Percentiles rank a stretch among this genome's conserved stretches.
Conservation (phyloP, 176 grass and related monocot species). For the Cymbopogon citratus region DNA sequence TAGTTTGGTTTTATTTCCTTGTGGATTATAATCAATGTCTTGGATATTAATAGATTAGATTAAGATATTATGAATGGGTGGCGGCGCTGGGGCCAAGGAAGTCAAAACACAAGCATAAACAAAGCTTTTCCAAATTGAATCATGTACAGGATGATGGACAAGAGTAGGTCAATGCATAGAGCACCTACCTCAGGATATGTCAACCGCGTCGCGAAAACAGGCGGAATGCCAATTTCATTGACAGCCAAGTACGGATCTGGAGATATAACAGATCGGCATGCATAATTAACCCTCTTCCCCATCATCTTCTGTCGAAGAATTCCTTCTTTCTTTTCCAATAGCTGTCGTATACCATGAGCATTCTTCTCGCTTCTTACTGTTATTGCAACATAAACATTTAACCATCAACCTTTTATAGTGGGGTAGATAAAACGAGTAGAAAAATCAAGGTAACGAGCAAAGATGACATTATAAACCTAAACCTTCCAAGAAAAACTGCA, state of each 20-base stretch:
- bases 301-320: slow-evolving; percentile 96
- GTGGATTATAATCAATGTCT: not conserved
- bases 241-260: slow-evolving; percentile 90
- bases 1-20: not conserved
- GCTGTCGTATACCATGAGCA: slow-evolving; percentile 62
- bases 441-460: not conserved
- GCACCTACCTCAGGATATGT: slow-evolving; percentile 83
- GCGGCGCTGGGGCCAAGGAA: not conserved
- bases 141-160: not conserved
- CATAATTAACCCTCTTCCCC: slow-evolving; percentile 98
- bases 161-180: not conserved
- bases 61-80: not conserved
- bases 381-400: slow-evolving; percentile 39
- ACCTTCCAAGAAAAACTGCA: not conserved
- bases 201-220: slow-evolving; percentile 73
- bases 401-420: not conserved
- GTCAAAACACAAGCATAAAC: not conserved
- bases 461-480: not conserved
- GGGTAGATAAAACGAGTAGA: not conserved
- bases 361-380: slow-evolving; percentile 61
- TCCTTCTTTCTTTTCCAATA: slow-evolving; percentile 89
- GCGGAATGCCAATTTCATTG: slow-evolving; percentile 97
- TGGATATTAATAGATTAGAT: not conserved
- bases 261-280: slow-evolving; percentile 91
- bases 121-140: not conserved